Evolutionary conservation across 1,284 basidiomycete species (phyloP), one percentile per base, ranked within the genome.

Genomic region (Apiotrichum laibachii): DNA sequence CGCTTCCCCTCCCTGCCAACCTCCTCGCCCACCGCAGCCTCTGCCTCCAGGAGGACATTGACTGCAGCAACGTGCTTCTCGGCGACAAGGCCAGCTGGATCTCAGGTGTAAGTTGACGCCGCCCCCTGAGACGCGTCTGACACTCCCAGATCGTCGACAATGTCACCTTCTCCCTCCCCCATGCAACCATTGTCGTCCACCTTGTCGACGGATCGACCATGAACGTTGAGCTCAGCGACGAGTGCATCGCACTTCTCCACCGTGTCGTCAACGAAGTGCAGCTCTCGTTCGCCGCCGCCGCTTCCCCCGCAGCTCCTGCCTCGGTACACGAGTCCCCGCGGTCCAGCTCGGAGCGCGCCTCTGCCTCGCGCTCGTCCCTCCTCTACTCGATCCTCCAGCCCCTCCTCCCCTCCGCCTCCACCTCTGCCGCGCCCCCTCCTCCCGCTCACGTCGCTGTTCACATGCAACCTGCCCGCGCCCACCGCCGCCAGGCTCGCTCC

Each of bases 401-500:
- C 18, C 67, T 79, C 13, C 67, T 79, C 22, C 57, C 66, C 19
- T 35, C 57, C 40, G 51, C 49, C 53, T 43, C 60, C 8, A 49
- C 56, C 19, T 35, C 53, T 35, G 26, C 37, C 47, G 19, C 43
- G 15, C 5, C 56, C 19, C 43, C 18, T 11, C 53, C 42, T 11
- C 57, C 65, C n/a, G 21, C 62, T n/a, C 62, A 64, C 55, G 57
- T 64, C 39, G 62, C 63, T 19, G 46, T 60, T 22, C 47, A 65
- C 55, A 60, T 60, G 55, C 61, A 67, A 61, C 39, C 50, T 83
- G 87, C 76, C 67, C 53, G 81, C 80, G 53, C 89, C 40, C 82
- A 89, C 57, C 84, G 88, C 34, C 80, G 83, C 52, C 83, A 84
- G 58, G 89, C 89, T 3, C 86, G 89, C 37, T 87, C 88, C 11